A percentile compares a stretch with the other conserved stretches of the same genome.
phyloP scores from a whole-genome alignment of 2,329 filamentous ascomycete genomes.

The Apiospora pterosperma region DNA sequence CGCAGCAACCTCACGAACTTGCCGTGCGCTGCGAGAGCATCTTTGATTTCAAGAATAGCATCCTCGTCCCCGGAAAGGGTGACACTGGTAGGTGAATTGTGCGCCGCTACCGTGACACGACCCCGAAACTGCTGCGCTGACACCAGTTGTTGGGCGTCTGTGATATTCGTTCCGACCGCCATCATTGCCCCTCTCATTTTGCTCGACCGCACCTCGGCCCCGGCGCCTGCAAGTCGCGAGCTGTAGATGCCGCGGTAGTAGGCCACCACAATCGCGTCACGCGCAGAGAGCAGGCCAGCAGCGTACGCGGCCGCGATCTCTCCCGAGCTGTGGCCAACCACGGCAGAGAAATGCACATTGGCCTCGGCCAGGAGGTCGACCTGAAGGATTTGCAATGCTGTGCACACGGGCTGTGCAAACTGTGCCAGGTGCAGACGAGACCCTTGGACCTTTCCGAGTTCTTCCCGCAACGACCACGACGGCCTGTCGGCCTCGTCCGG shows the following conservation, averaged over 20 bases:
- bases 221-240: background rate
- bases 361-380: conserved; percentile 31
- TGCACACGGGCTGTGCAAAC: conserved; percentile 33
- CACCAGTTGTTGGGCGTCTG: conserved; percentile 4
- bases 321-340: conserved; percentile 40
- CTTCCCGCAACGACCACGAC: conserved; percentile 6
- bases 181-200: conserved; percentile 14
- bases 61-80: conserved; percentile 16
- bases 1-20: conserved; percentile 4
- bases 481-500: conserved; percentile 1
- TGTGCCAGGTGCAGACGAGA: conserved; percentile 13
- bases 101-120: conserved; percentile 11
- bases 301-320: conserved; percentile 42
- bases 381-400: conserved; percentile 37
- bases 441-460: conserved; percentile 3
- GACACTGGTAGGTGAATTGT: conserved; percentile 13
- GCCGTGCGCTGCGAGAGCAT: conserved; percentile 5
- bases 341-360: conserved; percentile 30
- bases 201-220: background rate
- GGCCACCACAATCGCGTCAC: conserved; percentile 27
- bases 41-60: conserved; percentile 7
- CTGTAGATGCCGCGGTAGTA: conserved; percentile 18
- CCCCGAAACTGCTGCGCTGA: conserved; percentile 13
- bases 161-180: conserved; percentile 31
- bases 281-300: conserved; percentile 28